Evolutionary conservation across 177 flowering plant species (phyloP).

Genomic region (Vitis hybrid): DNA sequence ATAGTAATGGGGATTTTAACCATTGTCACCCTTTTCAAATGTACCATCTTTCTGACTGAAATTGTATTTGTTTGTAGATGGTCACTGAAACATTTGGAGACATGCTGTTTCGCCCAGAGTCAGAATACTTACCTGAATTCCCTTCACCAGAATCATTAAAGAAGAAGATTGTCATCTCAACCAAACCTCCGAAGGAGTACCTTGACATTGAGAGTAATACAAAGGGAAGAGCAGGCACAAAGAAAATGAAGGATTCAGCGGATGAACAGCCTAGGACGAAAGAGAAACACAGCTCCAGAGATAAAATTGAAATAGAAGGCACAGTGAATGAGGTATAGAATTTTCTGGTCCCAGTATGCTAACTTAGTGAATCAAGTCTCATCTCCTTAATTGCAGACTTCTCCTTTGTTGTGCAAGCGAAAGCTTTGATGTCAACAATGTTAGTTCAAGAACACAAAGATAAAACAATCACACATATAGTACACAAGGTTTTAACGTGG

Average conservation of each 20-base stretch:
- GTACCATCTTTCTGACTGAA: constrained; percentile 1
- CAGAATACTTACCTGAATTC: constrained; percentile 24
- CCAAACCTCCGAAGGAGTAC: constrained; percentile 40
- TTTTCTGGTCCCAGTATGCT: neutral
- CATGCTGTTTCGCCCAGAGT: constrained; percentile 20
- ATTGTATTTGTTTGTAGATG: constrained; percentile 24
- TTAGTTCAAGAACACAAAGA: too few species aligned
- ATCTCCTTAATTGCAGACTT: neutral
- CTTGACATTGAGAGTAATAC: constrained; percentile 5
- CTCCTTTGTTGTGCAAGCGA: neutral
- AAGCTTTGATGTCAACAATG: too few species aligned
- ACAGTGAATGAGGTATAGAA: neutral
- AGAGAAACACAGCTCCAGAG: neutral
- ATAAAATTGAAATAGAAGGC: neutral
- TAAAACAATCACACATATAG: too few species aligned
- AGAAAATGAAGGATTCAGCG: constrained; percentile 4
- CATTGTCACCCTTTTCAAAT: neutral
- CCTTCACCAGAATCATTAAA: constrained; percentile 41
- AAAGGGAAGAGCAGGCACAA: neutral
- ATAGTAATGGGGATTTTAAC: neutral
- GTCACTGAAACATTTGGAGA: constrained; percentile 29
- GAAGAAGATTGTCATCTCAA: constrained; percentile 30
- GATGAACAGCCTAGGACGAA: constrained; percentile 6
- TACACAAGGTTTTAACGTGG: too few species aligned
- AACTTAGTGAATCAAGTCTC: too few species aligned